Evolutionary conservation across 192 early-diverging fungal species (phyloP), one percentile per base, ranked within the genome.

Genomic region (Gryganskiella cystojenkinii): DNA sequence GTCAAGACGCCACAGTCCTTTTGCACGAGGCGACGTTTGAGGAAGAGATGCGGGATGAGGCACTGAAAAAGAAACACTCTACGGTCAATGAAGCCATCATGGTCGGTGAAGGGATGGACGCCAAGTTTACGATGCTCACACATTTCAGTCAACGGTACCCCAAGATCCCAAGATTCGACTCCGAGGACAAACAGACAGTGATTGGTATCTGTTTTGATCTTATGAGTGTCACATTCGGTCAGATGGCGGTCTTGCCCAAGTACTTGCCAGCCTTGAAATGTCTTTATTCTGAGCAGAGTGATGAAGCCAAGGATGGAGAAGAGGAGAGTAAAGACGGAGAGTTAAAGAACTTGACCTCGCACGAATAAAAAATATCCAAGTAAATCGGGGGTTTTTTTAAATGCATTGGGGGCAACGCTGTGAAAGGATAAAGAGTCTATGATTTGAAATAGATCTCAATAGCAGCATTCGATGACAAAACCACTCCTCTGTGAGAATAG

Each of bases 71-170:
- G 75, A 82, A 86, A 25, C 97, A 99, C 74, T 91, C 89, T 44
- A 99, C 95, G 0, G 92, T 92, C 4, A 79, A 84, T 44, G 98
- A 99, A 84, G 94, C 96, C 0, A 88, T 97, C 22, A 81, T 87
- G 46, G 92, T 99, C 56, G 95, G 90, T 3, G 71, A 89, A 47
- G 83, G 92, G 13, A 98, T 98, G 96, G 87, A 90, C 4, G 95
- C 95, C 24, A 85, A 90, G 52, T 89, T 89, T 61, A 85, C 94
- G 19, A 71, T 99, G 33, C 80, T 99, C 44, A 99, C 95, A 33
- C 98, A 99, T 67, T 99, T 99, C 79, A 96, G 94, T 68, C 96
- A 98, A 80, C 87, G 98, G 15, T 99, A 97, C 78, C 92, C 94
- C 3, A 95, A 93, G 76, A 81, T 94, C n/a, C 94, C 93, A 0